A percentile compares a stretch with the other conserved stretches of the same genome.
Evolutionary conservation across 768 basidiomycete genomes (phyloP).

Genomic region (Panaeolus cyanescens): DNA sequence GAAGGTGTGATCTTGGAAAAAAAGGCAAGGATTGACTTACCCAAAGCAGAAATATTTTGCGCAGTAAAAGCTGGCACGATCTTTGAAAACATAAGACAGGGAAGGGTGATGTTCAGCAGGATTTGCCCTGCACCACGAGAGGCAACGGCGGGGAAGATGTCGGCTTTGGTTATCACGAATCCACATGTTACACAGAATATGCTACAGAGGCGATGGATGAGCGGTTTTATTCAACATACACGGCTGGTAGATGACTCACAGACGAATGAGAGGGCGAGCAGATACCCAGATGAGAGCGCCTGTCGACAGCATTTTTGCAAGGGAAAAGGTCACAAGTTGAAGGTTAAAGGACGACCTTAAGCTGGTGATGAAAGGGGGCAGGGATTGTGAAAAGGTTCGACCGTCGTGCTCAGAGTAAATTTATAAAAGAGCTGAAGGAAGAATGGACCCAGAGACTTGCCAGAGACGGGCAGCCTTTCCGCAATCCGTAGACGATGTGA

Average conservation of each 20-base stretch:
- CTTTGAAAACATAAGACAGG: conserved; percentile 70
- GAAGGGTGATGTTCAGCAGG: conserved; percentile 62
- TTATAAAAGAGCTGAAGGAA: background rate
- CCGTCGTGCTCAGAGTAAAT: background rate
- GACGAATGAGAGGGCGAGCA: conserved; percentile 55
- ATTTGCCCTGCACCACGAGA: conserved; percentile 63
- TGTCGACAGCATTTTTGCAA: conserved; percentile 21
- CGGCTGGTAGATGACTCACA: conserved; percentile 40
- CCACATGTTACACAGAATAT: conserved; percentile 56
- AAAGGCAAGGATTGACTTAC: conserved; percentile 29
- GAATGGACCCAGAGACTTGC: background rate
- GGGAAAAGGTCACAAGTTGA: background rate
- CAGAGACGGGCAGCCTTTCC: background rate
- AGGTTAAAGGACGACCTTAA: background rate
- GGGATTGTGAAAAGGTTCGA: background rate
- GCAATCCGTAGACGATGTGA: background rate
- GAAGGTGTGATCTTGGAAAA: no score
- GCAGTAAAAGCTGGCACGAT: conserved; percentile 67
- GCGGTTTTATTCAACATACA: background rate
- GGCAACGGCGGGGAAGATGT: conserved; percentile 59
- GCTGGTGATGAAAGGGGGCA: background rate
- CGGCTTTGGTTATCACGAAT: conserved; percentile 58
- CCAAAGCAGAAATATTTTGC: conserved; percentile 56
- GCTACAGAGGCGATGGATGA: conserved; percentile 30
- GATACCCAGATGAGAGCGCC: conserved; percentile 66